Percentiles rank a stretch among this genome's conserved stretches.
These are phyloP conservation scores for Talaromyces sp. DNA, from an alignment of 2,329 filamentous ascomycete species.

Conservation along the genomic window DNA sequence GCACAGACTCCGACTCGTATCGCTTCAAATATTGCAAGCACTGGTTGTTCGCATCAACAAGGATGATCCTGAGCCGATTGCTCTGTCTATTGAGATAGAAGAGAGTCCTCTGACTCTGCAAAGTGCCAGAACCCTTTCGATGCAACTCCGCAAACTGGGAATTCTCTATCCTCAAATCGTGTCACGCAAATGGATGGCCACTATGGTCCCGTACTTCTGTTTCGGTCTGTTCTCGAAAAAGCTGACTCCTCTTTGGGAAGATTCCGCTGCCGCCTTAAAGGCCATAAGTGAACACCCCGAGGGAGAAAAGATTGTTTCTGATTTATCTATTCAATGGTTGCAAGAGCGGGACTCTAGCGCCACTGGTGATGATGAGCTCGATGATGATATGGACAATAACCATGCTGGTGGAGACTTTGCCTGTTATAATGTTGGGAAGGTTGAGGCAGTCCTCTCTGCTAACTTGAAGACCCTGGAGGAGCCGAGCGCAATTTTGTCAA, in stretches of 20 bases:
- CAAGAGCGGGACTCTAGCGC: conserved; percentile 34
- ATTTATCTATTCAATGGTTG: conserved; percentile 79
- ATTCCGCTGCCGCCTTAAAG: conserved; percentile 74
- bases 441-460: conserved; percentile 57
- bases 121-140: conserved; percentile 74
- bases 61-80: conserved; percentile 47
- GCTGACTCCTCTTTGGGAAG: conserved; percentile 84
- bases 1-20: conserved; percentile 71
- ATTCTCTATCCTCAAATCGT: conserved; percentile 63
- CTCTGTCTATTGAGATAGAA: conserved; percentile 76
- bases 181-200: conserved; percentile 66
- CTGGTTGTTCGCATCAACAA: conserved; percentile 56
- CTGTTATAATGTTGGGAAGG: conserved; percentile 71
- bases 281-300: conserved; percentile 69
- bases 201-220: conserved; percentile 76
- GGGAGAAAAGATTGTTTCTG: conserved; percentile 73
- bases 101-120: conserved; percentile 76
- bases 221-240: conserved; percentile 89
- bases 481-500: conserved; percentile 61
- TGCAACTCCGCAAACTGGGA: conserved; percentile 80
- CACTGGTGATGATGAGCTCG: conserved; percentile 26
- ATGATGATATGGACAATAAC: conserved; percentile 27
- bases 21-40: conserved; percentile 70
- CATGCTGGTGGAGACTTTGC: conserved; percentile 65
- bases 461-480: conserved; percentile 58